Conservation (phyloP, 2,329 filamentous ascomycete species). For the Cladorrhinum sp. region DNA sequence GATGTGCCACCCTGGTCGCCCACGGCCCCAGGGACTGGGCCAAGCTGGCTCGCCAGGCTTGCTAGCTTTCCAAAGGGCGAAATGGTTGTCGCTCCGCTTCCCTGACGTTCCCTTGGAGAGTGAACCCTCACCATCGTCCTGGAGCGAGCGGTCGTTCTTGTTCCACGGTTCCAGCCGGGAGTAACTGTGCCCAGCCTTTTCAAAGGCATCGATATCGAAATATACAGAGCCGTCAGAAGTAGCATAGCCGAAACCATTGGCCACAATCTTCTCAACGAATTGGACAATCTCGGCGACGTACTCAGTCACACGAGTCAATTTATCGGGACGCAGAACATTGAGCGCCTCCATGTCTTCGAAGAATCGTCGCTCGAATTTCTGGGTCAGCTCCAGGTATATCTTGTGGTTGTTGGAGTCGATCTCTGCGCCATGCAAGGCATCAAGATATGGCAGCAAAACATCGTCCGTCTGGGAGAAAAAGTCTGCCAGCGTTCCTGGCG, state of each 20-base stretch:
- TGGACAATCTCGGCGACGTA: conserved; percentile 59
- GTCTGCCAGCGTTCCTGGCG: conserved; percentile 21
- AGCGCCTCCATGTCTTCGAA: conserved; percentile 64
- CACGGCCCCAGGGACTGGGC: conserved; percentile 65
- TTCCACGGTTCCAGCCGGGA: conserved; percentile 70
- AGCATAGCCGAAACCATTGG: conserved; percentile 63
- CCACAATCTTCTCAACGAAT: conserved; percentile 65
- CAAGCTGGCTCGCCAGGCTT: conserved; percentile 50
- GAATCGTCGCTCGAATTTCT: conserved; percentile 65
- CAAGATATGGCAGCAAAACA: conserved; percentile 62
- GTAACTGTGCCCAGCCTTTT: conserved; percentile 61
- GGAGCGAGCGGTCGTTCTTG: conserved; percentile 59
- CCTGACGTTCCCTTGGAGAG: conserved; percentile 38
- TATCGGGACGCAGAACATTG: conserved; percentile 63
- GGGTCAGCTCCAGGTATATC: conserved; percentile 66
- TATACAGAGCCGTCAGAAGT: conserved; percentile 65
- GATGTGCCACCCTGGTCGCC: conserved; percentile 71
- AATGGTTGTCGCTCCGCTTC: conserved; percentile 54
- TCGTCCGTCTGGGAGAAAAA: conserved; percentile 62
- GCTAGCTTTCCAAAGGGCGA: conserved; percentile 51
- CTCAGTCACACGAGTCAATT: conserved; percentile 65
- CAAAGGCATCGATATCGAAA: conserved; percentile 69
- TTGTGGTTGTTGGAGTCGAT: conserved; percentile 60
- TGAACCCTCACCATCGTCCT: conserved; percentile 67
- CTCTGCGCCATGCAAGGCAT: conserved; percentile 52